Percentiles rank a stretch among this genome's conserved stretches.
phyloP scores from a whole-genome alignment of 2,329 filamentous ascomycete genomes.

The Bimuria novae-zelandiae region DNA sequence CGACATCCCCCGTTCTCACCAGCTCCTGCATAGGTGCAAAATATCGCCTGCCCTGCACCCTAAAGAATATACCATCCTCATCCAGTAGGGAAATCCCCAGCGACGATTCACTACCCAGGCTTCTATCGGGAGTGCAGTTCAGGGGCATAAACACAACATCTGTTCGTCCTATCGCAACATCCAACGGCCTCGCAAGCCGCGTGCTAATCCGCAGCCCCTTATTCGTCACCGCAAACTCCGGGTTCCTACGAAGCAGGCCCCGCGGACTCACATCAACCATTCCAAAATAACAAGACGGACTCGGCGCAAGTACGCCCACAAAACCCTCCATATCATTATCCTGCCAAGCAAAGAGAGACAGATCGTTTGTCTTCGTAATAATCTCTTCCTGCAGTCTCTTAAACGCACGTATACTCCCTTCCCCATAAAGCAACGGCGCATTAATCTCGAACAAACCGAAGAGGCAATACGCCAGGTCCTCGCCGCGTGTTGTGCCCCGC shows the following conservation, averaged over 20 bases:
- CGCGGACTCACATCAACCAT: background rate
- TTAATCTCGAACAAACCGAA: constrained; percentile 31
- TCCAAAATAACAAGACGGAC: background rate
- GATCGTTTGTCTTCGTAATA: constrained; percentile 11
- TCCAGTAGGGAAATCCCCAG: background rate
- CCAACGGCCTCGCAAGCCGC: background rate
- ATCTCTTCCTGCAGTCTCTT: constrained; percentile 21
- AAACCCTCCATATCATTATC: background rate
- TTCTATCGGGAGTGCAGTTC: background rate
- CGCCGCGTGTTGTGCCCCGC: constrained; percentile 14
- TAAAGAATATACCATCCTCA: background rate
- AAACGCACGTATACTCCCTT: constrained; percentile 25
- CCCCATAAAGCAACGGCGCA: constrained; percentile 33
- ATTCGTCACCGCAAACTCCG: background rate
- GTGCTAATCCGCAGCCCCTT: background rate
- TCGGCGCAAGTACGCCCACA: background rate
- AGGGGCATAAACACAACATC: background rate
- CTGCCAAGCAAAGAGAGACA: constrained; percentile 14
- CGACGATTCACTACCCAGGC: background rate
- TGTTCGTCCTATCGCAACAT: background rate
- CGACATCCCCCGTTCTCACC: background rate
- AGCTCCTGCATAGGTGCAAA: too few relatives aligned
- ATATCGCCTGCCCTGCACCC: too few relatives aligned
- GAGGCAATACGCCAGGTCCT: constrained; percentile 37
- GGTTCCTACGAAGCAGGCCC: background rate